phyloP scores from a whole-genome alignment of 2,329 filamentous ascomycete genomes.

The Hirsutella rhossiliensis region DNA sequence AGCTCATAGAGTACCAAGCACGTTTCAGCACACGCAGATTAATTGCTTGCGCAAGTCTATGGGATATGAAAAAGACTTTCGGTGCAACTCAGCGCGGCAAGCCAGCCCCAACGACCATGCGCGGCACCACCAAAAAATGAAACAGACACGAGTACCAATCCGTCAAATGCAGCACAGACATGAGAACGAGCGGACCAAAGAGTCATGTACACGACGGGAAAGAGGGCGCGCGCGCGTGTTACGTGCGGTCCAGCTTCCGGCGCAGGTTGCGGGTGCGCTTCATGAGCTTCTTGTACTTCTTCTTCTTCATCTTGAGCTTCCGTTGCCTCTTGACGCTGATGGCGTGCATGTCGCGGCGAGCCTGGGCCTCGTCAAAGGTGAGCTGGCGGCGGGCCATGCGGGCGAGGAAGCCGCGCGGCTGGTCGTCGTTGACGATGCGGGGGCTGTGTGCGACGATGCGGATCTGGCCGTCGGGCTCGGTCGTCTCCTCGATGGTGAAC shows the following conservation, averaged over 20 bases:
- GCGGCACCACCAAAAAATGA: no score
- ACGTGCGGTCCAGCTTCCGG: slow-evolving; percentile 63
- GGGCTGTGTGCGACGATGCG: slow-evolving; percentile 50
- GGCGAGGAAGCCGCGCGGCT: slow-evolving; percentile 50
- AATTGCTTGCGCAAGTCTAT: slow-evolving; percentile 23
- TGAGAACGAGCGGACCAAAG: no score
- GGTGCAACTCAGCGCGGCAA: no score
- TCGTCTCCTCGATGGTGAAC: slow-evolving; percentile 56
- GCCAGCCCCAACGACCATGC: no score
- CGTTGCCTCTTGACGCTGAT: slow-evolving; percentile 88
- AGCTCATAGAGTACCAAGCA: no score
- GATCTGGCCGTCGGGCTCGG: slow-evolving; percentile 45
- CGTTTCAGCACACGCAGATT: neutral
- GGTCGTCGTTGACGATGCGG: slow-evolving; percentile 38
- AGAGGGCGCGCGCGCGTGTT: neutral
- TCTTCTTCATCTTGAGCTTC: slow-evolving; percentile 99
- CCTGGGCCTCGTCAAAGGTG: slow-evolving; percentile 42
- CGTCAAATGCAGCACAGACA: no score
- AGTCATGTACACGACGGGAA: neutral
- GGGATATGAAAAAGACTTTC: slow-evolving; percentile 8
- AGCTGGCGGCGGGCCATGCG: slow-evolving; percentile 56
- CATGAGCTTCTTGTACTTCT: slow-evolving; percentile 99
- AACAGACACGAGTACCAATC: no score
- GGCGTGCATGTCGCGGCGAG: slow-evolving; percentile 52
- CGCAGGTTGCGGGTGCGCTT: slow-evolving; percentile 79